A percentile compares a stretch with the other conserved stretches of the same genome.
phyloP scores from a whole-genome alignment of 2,329 filamentous ascomycete species.

The Paecilomyces dactylethromorphus region DNA sequence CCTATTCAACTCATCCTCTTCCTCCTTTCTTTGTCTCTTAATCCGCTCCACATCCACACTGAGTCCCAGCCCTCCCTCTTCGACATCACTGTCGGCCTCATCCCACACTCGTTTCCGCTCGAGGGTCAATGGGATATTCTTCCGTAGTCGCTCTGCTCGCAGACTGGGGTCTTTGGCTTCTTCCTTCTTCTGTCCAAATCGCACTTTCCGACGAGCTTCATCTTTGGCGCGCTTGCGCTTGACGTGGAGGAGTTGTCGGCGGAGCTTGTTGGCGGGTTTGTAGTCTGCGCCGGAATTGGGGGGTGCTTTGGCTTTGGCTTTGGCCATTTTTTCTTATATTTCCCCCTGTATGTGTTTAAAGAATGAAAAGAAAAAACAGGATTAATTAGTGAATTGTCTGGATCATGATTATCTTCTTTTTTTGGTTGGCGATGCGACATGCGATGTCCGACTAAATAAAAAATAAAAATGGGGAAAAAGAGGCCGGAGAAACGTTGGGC shows the following conservation, averaged over 20 bases:
- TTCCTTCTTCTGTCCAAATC: constrained; percentile 73
- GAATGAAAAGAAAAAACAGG: constrained; percentile 18
- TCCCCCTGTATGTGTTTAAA: neutral
- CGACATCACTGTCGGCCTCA: constrained; percentile 53
- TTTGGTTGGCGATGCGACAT: too few relatives aligned
- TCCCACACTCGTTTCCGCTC: constrained; percentile 91
- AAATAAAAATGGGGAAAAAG: neutral
- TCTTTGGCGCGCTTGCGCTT: constrained; percentile 72
- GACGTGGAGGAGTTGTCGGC: constrained; percentile 70
- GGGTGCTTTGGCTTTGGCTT: constrained; percentile 35
- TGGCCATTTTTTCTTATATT: neutral
- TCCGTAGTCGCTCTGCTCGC: constrained; percentile 63
- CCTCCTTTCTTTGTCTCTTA: constrained; percentile 41
- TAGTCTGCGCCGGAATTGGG: constrained; percentile 43
- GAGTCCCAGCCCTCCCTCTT: constrained; percentile 37
- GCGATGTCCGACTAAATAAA: neutral
- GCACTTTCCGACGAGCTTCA: constrained; percentile 66
- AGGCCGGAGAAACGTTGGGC: neutral
- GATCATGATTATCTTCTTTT: too few relatives aligned
- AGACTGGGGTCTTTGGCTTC: constrained; percentile 77
- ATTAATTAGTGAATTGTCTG: constrained; percentile 8
- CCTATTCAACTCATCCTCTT: constrained; percentile 35
- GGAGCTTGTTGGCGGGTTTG: constrained; percentile 68
- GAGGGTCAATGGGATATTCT: constrained; percentile 73
- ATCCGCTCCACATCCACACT: constrained; percentile 44